Evolutionary conservation across 441 rosid genomes (phyloP).

Genomic region (Isatis lusitanica): DNA sequence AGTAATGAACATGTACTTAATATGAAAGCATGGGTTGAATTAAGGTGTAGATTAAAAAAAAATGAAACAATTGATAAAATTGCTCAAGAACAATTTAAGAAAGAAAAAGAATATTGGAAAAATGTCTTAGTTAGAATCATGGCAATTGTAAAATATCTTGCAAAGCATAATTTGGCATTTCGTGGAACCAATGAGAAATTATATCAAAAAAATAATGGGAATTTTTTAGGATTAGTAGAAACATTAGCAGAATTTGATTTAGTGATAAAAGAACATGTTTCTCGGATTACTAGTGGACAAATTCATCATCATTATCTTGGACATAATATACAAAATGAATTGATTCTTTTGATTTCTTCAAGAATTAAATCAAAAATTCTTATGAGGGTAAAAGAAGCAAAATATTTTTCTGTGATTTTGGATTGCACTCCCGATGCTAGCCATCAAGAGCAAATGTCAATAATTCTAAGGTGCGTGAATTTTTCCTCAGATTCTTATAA

Average conservation of each 20-base stretch:
- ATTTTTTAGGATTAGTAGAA: neutral
- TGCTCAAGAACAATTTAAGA: neutral
- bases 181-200: neutral
- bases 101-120: slow-evolving; percentile 2
- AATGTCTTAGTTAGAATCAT: neutral
- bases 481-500: no score
- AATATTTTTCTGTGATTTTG: neutral
- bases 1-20: neutral
- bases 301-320: neutral
- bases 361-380: neutral
- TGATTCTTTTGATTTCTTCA: neutral
- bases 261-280: neutral
- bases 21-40: neutral
- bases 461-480: neutral
- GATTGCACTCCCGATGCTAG: neutral
- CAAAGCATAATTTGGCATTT: neutral
- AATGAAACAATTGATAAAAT: neutral
- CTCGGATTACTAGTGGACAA: neutral
- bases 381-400: neutral
- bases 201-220: neutral
- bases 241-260: neutral
- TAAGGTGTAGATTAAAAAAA: neutral
- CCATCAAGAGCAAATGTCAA: neutral
- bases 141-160: neutral
- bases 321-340: neutral